Conservation (phyloP, 768 basidiomycete genomes). For the Phaffia tasmanica region DNA sequence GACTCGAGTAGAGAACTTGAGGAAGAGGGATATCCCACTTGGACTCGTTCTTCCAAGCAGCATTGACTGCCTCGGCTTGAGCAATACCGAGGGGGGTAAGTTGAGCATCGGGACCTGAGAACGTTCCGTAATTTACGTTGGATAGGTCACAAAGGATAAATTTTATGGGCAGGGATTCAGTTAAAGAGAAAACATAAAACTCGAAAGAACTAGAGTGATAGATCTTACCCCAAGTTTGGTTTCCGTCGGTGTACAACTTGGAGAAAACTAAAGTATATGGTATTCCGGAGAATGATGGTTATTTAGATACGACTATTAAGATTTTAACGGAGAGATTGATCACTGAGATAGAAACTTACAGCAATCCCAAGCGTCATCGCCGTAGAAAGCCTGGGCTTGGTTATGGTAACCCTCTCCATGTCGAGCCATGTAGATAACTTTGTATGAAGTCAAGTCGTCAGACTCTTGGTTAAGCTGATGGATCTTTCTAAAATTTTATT, state of each 20-base stretch:
- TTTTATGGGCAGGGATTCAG: too few relatives aligned
- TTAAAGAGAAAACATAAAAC: too few relatives aligned
- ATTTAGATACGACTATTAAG: too few relatives aligned
- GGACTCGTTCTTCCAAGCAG: constrained; percentile 27
- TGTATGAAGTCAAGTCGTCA: constrained; percentile 30
- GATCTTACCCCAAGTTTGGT: constrained; percentile 30
- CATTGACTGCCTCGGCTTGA: constrained; percentile 28
- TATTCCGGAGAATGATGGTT: background rate
- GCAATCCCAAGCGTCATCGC: constrained; percentile 30
- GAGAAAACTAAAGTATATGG: background rate
- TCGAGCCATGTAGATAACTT: constrained; percentile 30
- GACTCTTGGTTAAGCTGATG: constrained; percentile 26
- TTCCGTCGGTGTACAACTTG: constrained; percentile 25
- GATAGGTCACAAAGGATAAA: too few relatives aligned
- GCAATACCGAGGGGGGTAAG: constrained; percentile 28
- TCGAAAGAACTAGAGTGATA: too few relatives aligned
- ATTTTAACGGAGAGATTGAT: background rate
- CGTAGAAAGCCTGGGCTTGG: constrained; percentile 19
- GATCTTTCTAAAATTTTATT: constrained; percentile 15
- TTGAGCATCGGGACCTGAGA: constrained; percentile 29
- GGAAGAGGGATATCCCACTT: constrained; percentile 30
- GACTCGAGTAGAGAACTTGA: constrained; percentile 30
- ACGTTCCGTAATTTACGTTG: too few relatives aligned
- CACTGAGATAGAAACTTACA: constrained; percentile 29
- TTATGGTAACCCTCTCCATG: constrained; percentile 34